Evolutionary conservation across 2,329 filamentous ascomycete species (phyloP), one percentile per base, ranked within the genome.

Genomic region (Anthostomella pinea): DNA sequence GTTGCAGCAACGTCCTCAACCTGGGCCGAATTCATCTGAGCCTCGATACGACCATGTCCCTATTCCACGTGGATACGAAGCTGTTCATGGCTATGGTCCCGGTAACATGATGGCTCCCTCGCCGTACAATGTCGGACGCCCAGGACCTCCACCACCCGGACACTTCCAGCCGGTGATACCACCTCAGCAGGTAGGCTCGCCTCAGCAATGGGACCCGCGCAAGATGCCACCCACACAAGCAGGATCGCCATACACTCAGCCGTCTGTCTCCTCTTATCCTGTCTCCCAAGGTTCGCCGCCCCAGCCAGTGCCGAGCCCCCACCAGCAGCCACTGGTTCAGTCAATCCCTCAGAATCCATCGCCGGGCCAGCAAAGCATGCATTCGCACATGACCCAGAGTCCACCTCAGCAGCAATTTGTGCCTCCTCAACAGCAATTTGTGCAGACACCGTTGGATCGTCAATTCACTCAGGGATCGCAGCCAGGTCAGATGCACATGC

Each of bases 1-100:
- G 8, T 23, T 8, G 9, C 33, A 36, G 22, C 38, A 41, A 26
- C 39, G 38, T 3, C 35, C 30, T 15, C 20, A 8, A n/a, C 32
- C 34, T 29, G 26, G 23, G 5, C 38, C 32, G 18, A 22, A 24
- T 19, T 35, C 32, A 10, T 35, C 25, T 14, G 55, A 58, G 30
- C 52, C 46, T 3, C 48, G 52, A 10, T 61, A 61, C 30, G 57
- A 51, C 25, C 41, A 49, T 28, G 57, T 61, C 3, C 58, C 58
- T 14, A 61, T 61, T 15, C 58, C 58, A 5, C 45, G 43, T 6
- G 55, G 56, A 6, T 61, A 61, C 29, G 41, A 58, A n/a, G 51
- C 57, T 11, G 58, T 61, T 18, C 56, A 57, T 35, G 56, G 57
- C 1, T 61, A 61, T 32, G 56, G 54, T 8, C 35, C 46, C 10